Percentiles rank a stretch among this genome's conserved stretches.
phyloP scores from a whole-genome alignment of 2,329 filamentous ascomycete genomes.

The Diaporthe sp. region DNA sequence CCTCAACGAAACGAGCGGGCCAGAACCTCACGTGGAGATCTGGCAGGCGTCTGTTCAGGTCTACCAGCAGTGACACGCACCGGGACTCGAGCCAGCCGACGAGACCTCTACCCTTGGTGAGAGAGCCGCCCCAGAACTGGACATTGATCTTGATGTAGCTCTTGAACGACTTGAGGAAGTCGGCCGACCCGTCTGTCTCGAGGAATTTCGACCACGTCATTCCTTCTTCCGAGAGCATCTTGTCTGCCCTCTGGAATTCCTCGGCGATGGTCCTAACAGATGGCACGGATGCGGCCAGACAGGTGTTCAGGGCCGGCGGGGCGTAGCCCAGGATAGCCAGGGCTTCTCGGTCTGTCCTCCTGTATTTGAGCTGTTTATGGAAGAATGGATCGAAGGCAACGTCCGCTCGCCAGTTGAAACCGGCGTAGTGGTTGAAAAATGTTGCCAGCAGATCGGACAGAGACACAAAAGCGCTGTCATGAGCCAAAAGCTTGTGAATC shows the following conservation, averaged over 20 bases:
- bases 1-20: conserved; percentile 67
- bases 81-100: conserved; percentile 74
- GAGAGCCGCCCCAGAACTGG: conserved; percentile 72
- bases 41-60: conserved; percentile 64
- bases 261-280: conserved; percentile 61
- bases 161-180: conserved; percentile 63
- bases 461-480: conserved; percentile 48
- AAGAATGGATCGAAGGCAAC: conserved; percentile 71
- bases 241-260: conserved; percentile 61
- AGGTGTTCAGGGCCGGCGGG: conserved; percentile 69
- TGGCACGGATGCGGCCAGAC: conserved; percentile 62
- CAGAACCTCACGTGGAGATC: conserved; percentile 67
- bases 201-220: conserved; percentile 58
- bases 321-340: conserved; percentile 73
- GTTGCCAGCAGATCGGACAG: conserved; percentile 63
- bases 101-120: conserved; percentile 63
- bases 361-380: conserved; percentile 59
- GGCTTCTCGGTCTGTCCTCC: conserved; percentile 66
- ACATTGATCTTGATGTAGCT: conserved; percentile 70
- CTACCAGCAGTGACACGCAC: conserved; percentile 67
- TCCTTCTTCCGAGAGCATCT: conserved; percentile 48
- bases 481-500: conserved; percentile 65
- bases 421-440: conserved; percentile 73
- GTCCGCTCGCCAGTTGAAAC: conserved; percentile 66
- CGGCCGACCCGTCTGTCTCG: conserved; percentile 43